Evolutionary conservation across 2,329 filamentous ascomycete genomes (phyloP), one percentile per base, ranked within the genome.

Genomic region (Elsinoe ampelina): DNA sequence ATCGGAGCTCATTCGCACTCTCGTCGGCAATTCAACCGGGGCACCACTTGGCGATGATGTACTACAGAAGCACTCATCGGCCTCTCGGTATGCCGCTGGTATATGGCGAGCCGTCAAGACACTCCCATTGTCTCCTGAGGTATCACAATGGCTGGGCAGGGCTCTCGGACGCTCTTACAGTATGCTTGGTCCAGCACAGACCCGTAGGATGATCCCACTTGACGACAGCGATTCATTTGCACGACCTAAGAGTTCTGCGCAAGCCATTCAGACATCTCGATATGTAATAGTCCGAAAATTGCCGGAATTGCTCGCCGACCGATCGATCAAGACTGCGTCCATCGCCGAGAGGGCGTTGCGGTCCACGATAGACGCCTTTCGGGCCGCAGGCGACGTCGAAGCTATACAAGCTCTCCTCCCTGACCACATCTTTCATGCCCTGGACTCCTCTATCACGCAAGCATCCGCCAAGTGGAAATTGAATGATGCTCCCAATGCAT

Each of bases 101-200:
- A 77, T 96, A 0, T 93, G 86, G 84, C 84, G 32, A 12, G 51
- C 57, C 3, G 54, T 56, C 6, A 54, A 57, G n/a, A 11, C 22
- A 5, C 20, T 57, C 5, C n/a, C 17, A 3, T 11, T 50, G 3
- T 36, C 47, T 11, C 41, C 80, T 22, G 79, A 82, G 13, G 96
- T 93, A 67, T 74, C 89, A 0, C 74, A 87, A 1, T 98, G 95
- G 95, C 87, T 88, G 43, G 91, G 88, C 2, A 81, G 85, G 60
- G 86, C 91, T 1, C 76, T 97, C 43, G 93, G 95, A 6, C 82
- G 89, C 66, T 85, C 89, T 11, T 56, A 56, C 42, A 48, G 54
- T 38, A 10, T 34, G 11, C 8, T 20, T 20, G 54, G 54, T 10
- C 41, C 54, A 15, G 22, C 34, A 17, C 32, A 30, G 11, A 20